phyloP scores from a whole-genome alignment of 2,329 filamentous ascomycete species.

The Fusarium miscanthi region DNA sequence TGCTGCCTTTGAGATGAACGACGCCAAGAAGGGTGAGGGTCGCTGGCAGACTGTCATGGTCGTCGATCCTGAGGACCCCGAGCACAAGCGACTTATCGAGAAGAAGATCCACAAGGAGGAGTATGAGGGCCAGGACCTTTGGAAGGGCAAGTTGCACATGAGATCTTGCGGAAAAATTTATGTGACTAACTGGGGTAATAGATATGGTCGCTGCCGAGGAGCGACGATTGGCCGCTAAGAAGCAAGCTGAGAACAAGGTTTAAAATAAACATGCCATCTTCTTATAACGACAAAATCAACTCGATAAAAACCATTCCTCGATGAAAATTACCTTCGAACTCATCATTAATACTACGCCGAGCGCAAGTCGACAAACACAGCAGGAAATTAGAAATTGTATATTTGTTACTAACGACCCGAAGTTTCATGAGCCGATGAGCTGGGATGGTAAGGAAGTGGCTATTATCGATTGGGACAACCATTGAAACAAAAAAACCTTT shows the following conservation, averaged over 20 bases:
- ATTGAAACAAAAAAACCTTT: not conserved
- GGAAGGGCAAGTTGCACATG: slow-evolving; percentile 74
- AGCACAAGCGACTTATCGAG: slow-evolving; percentile 85
- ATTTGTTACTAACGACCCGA: slow-evolving; percentile 1
- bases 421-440: slow-evolving; percentile 1
- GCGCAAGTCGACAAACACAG: not conserved
- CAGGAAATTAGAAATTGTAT: slow-evolving; percentile 8
- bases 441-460: not conserved
- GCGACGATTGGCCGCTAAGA: slow-evolving; percentile 61
- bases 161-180: not conserved
- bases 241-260: slow-evolving; percentile 43
- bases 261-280: slow-evolving; percentile 10
- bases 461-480: not conserved
- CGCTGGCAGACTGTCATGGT: slow-evolving; percentile 88
- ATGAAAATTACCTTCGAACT: slow-evolving; percentile 4
- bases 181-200: slow-evolving; percentile 47
- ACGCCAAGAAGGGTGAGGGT: slow-evolving; percentile 79
- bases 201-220: slow-evolving; percentile 89
- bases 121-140: slow-evolving; percentile 90
- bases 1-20: slow-evolving; percentile 82
- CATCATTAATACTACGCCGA: slow-evolving; percentile 23
- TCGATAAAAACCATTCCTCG: not conserved
- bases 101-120: slow-evolving; percentile 89
- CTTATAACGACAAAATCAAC: not conserved
- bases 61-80: slow-evolving; percentile 82